Evolutionary conservation across 2,329 filamentous ascomycete genomes (phyloP).

Genomic region (Pyrenochaeta sp.): DNA sequence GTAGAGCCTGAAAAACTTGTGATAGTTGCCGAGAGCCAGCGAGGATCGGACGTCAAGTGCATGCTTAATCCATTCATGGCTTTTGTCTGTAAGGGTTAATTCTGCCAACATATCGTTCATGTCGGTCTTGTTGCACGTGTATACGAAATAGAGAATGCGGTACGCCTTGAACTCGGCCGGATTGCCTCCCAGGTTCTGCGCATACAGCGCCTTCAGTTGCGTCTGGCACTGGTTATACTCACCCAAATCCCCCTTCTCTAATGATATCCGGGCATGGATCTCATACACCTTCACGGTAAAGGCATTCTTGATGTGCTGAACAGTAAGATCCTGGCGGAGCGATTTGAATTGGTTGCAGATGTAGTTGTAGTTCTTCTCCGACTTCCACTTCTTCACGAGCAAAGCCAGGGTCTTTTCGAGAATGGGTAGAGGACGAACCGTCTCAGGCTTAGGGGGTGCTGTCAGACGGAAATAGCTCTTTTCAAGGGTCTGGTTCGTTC

Average conservation of each 20-base stretch:
- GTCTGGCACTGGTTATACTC: conserved; percentile 99
- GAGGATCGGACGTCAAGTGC: conserved; percentile 91
- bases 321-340: conserved; percentile 94
- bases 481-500: conserved; percentile 83
- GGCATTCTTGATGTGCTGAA: conserved; percentile 95
- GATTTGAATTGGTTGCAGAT: conserved; percentile 99
- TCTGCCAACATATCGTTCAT: conserved; percentile 98
- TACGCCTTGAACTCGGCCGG: conserved; percentile 98
- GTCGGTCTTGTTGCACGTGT: conserved; percentile 96
- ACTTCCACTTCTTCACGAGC: conserved; percentile 93
- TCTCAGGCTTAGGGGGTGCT: conserved; percentile 84
- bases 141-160: conserved; percentile 99
- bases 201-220: conserved; percentile 91
- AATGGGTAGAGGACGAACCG: conserved; percentile 83
- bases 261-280: conserved; percentile 93
- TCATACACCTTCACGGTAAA: conserved; percentile 98
- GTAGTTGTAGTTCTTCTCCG: conserved; percentile 93
- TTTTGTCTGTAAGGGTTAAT: conserved; percentile 97
- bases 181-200: conserved; percentile 85
- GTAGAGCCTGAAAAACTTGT: conserved; percentile 97
- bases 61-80: conserved; percentile 83
- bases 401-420: conserved; percentile 86
- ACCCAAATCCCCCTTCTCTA: conserved; percentile 99
- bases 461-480: conserved; percentile 96
- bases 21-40: conserved; percentile 92